Percentiles rank a stretch among this genome's conserved stretches.
These are phyloP conservation scores for Dipteronia dyeriana DNA, from an alignment of 345 rosid species.

Conservation along the genomic window DNA sequence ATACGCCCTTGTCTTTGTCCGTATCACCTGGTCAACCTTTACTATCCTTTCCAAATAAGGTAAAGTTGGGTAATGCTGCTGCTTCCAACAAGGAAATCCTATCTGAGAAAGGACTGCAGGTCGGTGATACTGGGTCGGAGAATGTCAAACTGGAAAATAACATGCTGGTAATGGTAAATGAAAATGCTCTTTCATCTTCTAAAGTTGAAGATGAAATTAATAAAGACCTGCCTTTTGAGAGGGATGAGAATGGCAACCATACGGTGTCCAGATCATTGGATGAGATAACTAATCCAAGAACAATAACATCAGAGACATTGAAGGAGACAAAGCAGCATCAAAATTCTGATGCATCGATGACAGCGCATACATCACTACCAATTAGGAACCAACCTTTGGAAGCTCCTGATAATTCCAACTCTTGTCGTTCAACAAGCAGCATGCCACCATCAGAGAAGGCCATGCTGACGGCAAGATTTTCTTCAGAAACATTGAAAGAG, in stretches of 20 bases:
- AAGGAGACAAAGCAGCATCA: constrained; percentile 19
- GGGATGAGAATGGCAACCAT: constrained; percentile 13
- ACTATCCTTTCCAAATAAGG: constrained; percentile 33
- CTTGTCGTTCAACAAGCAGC: constrained; percentile 21
- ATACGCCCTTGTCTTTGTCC: constrained; percentile 28
- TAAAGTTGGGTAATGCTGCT: constrained; percentile 21
- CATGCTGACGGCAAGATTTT: constrained; percentile 9
- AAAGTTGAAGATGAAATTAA: constrained; percentile 21
- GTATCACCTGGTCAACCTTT: constrained; percentile 25
- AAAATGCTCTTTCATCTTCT: constrained; percentile 18
- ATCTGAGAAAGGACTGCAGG: constrained; percentile 16
- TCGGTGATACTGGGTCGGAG: constrained; percentile 17
- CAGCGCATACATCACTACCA: constrained; percentile 12
- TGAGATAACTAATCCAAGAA: constrained; percentile 24
- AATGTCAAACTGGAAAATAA: constrained; percentile 22
- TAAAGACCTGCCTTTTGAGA: constrained; percentile 20
- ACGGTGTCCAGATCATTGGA: constrained; percentile 16
- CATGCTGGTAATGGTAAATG: background rate
- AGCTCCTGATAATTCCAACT: constrained; percentile 16
- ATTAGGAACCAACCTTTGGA: constrained; percentile 22
- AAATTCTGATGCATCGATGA: constrained; percentile 27
- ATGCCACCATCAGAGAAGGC: constrained; percentile 16
- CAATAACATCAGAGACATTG: constrained; percentile 6
- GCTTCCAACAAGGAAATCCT: constrained; percentile 23
- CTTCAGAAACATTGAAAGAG: constrained; percentile 21